phyloP scores from a whole-genome alignment of 169 alveolate genomes.

The Plasmodium malariae region DNA sequence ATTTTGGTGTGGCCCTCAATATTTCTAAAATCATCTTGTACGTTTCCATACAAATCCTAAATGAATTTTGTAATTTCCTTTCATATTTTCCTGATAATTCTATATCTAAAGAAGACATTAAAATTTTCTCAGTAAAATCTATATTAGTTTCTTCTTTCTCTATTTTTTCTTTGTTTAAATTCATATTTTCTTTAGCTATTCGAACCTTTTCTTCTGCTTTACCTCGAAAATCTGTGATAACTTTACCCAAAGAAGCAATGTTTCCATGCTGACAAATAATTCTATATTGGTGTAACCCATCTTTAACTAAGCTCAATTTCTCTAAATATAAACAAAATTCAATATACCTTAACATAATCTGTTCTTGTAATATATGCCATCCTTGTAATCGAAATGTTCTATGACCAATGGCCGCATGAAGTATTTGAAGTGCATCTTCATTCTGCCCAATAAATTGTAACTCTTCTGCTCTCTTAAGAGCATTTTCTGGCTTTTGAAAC shows the following conservation, averaged over 20 bases:
- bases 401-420: slow-evolving; percentile 92
- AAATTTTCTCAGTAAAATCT: slow-evolving; percentile 90
- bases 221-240: slow-evolving; percentile 90
- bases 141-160: slow-evolving; percentile 77
- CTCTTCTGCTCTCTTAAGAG: slow-evolving; percentile 93
- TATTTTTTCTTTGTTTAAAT: slow-evolving; percentile 72
- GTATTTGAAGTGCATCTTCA: slow-evolving; percentile 91
- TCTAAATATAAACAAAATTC: slow-evolving; percentile 91
- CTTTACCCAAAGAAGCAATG: slow-evolving; percentile 92
- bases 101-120: slow-evolving; percentile 88
- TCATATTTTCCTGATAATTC: slow-evolving; percentile 88
- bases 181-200: slow-evolving; percentile 83
- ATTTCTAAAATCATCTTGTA: slow-evolving; percentile 96
- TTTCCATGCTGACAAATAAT: slow-evolving; percentile 92
- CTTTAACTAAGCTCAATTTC: slow-evolving; percentile 92
- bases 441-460: slow-evolving; percentile 91
- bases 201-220: slow-evolving; percentile 91
- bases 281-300: slow-evolving; percentile 93
- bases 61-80: slow-evolving; percentile 86
- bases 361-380: slow-evolving; percentile 93
- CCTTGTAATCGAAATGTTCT: slow-evolving; percentile 90
- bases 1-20: slow-evolving; percentile 94
- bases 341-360: slow-evolving; percentile 91
- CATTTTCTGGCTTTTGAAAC: slow-evolving; percentile 93
- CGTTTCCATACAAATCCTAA: slow-evolving; percentile 95